Evolutionary conservation across 106 monocot species (phyloP), one percentile per base, ranked within the genome.

Genomic region (Ottelia alismoides): DNA sequence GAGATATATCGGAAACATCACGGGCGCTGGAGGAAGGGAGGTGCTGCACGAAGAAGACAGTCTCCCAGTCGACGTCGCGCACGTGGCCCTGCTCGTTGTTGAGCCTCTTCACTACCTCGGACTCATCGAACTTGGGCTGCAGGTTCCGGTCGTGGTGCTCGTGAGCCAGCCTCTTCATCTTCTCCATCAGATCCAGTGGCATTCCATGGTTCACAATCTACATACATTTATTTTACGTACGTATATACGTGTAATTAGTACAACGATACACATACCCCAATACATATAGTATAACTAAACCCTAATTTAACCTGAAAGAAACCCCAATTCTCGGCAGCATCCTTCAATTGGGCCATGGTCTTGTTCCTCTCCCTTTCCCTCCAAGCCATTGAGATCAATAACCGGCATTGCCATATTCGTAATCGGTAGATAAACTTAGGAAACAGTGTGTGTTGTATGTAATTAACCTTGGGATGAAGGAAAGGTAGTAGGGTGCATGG

Each of bases 121-220:
- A 89, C 50, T 72, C 80, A 25, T 55, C 32, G 77, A 89, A 89
- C 45, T 61, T 65, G 16, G 71, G 67, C 59, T 74, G 78, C 27
- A 69, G 56, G 72, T 58, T 40, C 27, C 53, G 62, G 43, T 74
- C 32, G 71, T 83, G 79, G 61, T 89, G 74, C 31, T 68, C 72
- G 31, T 84, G 79, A 46, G 76, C 76, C 30, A 80, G 53, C 61
- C 44, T 63, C 70, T 84, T 73, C 55, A 84, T 72, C 74, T 58
- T 52, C 28, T 77, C 80, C 74, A 89, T 71, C 31, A 84, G 71
- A 50, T 80, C 80, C 14, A 54, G 35, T 1, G 83, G 52, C 25
- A 89, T 71, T 11, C 80, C 89, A 61, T 89, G 89, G 72, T 80
- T 89, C 68, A 89, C 52, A 25, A 89, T 25, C 89, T 89, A 31